Evolutionary conservation across 805 yeast genomes (phyloP).

Genomic region (Candida patagonica): DNA sequence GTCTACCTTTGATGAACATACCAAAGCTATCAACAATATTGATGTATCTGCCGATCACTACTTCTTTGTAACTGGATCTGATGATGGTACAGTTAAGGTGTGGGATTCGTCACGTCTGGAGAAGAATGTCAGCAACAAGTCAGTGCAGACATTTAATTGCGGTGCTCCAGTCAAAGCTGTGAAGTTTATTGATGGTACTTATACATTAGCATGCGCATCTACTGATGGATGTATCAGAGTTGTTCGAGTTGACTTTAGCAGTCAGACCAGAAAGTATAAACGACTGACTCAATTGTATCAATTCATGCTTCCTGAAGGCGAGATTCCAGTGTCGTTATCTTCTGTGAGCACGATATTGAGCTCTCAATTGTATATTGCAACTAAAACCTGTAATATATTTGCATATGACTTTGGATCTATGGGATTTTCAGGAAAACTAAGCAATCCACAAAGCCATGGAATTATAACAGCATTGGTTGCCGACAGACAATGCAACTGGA

Average conservation of each 20-base stretch:
- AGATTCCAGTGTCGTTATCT: conserved; percentile 31
- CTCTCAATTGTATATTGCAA: not conserved
- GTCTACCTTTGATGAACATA: conserved; percentile 55
- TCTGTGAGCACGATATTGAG: not conserved
- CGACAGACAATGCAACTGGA: conserved; percentile 49
- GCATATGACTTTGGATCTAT: not conserved
- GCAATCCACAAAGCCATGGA: conserved; percentile 59
- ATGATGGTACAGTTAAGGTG: conserved; percentile 57
- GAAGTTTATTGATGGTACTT: conserved; percentile 23
- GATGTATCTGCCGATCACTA: conserved; percentile 52
- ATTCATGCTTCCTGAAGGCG: conserved; percentile 30
- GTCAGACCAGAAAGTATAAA: conserved; percentile 9
- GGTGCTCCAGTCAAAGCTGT: conserved; percentile 20
- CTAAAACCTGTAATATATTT: not conserved
- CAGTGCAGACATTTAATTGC: conserved; percentile 22
- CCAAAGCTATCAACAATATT: conserved; percentile 47
- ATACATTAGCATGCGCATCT: conserved; percentile 25
- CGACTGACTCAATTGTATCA: conserved; percentile 33
- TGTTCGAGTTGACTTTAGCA: conserved; percentile 19
- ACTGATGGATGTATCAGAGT: conserved; percentile 23
- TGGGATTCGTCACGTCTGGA: conserved; percentile 72
- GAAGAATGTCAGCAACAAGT: conserved; percentile 37
- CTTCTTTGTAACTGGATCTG: conserved; percentile 71
- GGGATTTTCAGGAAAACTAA: conserved; percentile 28
- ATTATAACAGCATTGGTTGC: conserved; percentile 50